Percentiles rank a stretch among this genome's conserved stretches.
phyloP scores from a whole-genome alignment of 116 monocot species.

The Posidonia oceanica region DNA sequence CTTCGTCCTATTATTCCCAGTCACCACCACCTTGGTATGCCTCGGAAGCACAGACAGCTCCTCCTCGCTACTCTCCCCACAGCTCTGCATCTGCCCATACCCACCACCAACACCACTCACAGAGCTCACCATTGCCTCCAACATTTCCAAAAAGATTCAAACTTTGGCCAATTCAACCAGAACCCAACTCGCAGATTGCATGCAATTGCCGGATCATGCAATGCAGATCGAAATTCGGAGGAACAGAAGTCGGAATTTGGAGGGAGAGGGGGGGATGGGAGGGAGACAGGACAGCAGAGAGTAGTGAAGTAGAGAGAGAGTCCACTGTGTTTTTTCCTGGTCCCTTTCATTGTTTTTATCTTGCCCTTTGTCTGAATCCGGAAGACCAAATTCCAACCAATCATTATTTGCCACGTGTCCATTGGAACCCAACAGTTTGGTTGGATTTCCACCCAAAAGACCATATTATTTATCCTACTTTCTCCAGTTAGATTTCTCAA shows the following conservation, averaged over 20 bases:
- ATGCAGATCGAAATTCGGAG: background rate
- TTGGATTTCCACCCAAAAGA: background rate
- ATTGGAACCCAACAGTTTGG: background rate
- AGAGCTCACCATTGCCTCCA: slow-evolving; percentile 28
- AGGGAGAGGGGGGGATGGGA: background rate
- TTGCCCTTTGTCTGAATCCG: slow-evolving; percentile 8
- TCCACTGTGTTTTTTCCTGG: background rate
- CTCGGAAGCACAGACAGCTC: slow-evolving; percentile 77
- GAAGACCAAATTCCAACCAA: slow-evolving; percentile 1
- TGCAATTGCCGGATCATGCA: slow-evolving; percentile 2
- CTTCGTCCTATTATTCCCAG: slow-evolving; percentile 76
- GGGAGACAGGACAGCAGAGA: background rate
- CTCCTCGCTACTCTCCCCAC: slow-evolving; percentile 67
- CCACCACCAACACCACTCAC: slow-evolving; percentile 13
- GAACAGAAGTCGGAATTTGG: background rate
- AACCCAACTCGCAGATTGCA: background rate
- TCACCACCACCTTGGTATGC: slow-evolving; percentile 81
- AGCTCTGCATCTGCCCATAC: slow-evolving; percentile 17
- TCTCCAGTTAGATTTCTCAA: too few species aligned
- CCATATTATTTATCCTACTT: too few species aligned
- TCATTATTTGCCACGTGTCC: background rate
- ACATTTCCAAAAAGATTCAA: slow-evolving; percentile 10
- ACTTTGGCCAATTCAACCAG: background rate
- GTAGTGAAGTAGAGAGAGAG: background rate
- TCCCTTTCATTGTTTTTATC: slow-evolving; percentile 2